These are phyloP conservation scores for Chloris gayana DNA, from an alignment of 176 grass and related monocot species.

Conservation along the genomic window DNA sequence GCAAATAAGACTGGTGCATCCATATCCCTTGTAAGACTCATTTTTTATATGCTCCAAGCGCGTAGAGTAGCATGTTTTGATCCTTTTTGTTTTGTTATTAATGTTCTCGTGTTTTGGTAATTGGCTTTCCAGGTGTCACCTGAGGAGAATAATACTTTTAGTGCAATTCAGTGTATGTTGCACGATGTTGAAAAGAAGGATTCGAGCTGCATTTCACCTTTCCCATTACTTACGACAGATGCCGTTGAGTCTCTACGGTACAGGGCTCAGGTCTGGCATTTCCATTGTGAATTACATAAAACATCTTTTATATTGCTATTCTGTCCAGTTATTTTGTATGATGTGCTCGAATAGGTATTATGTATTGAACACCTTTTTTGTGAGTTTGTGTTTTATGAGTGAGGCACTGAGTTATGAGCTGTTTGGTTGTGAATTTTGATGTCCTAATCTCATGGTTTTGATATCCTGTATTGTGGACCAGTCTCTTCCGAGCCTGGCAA, in stretches of 20 bases:
- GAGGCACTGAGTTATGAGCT: slow-evolving; percentile 23
- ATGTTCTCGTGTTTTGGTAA: slow-evolving; percentile 27
- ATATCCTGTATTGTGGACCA: neutral
- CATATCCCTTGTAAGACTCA: slow-evolving; percentile 84
- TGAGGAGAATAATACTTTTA: slow-evolving; percentile 55
- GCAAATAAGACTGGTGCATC: slow-evolving; percentile 81
- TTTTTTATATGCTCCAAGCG: neutral
- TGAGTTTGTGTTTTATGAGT: slow-evolving; percentile 12
- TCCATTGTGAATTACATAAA: slow-evolving; percentile 14
- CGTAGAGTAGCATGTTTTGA: slow-evolving; percentile 1
- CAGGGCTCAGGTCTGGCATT: slow-evolving; percentile 72
- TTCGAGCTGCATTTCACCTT: slow-evolving; percentile 59
- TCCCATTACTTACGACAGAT: slow-evolving; percentile 77
- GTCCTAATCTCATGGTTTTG: no score
- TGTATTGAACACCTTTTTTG: slow-evolving; percentile 19
- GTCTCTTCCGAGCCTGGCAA: neutral
- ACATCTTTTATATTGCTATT: slow-evolving; percentile 18
- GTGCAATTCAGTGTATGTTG: slow-evolving; percentile 68
- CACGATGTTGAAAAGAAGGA: slow-evolving; percentile 60
- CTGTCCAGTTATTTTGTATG: slow-evolving; percentile 21
- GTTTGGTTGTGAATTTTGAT: neutral
- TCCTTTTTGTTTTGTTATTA: slow-evolving; percentile 34
- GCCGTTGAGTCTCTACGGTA: slow-evolving; percentile 88
- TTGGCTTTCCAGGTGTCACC: slow-evolving; percentile 59
- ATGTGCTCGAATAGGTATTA: slow-evolving; percentile 15